A percentile compares a stretch with the other conserved stretches of the same genome.
Conservation (phyloP, 2,329 filamentous ascomycete species). For the Microcyclospora tardicrescens region DNA sequence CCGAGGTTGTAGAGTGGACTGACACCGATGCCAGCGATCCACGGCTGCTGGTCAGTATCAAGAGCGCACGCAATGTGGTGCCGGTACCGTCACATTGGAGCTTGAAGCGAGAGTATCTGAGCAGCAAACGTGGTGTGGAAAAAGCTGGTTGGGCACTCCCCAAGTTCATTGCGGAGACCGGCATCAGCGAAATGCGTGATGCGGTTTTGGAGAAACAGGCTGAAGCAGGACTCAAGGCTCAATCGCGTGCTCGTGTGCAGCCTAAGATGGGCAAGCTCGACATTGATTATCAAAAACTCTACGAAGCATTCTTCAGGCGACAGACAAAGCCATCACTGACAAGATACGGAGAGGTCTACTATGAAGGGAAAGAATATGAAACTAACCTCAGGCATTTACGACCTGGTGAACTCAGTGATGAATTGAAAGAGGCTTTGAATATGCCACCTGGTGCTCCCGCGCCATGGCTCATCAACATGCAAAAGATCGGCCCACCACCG, state of each 20-base stretch:
- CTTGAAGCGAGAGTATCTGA: slow-evolving; percentile 90
- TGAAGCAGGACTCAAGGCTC: slow-evolving; percentile 82
- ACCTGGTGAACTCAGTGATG: slow-evolving; percentile 79
- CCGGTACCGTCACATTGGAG: slow-evolving; percentile 92
- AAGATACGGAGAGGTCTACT: slow-evolving; percentile 96
- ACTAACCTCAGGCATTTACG: slow-evolving; percentile 84
- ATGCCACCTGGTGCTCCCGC: slow-evolving; percentile 88
- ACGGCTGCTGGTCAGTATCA: slow-evolving; percentile 80
- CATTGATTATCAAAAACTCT: slow-evolving; percentile 96
- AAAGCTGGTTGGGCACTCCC: slow-evolving; percentile 87
- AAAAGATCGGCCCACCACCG: slow-evolving; percentile 82
- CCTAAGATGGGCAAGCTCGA: slow-evolving; percentile 96
- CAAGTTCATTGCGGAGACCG: slow-evolving; percentile 94
- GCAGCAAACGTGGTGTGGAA: slow-evolving; percentile 91
- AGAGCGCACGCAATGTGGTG: slow-evolving; percentile 86
- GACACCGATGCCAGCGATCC: slow-evolving; percentile 87
- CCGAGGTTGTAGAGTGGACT: slow-evolving; percentile 95
- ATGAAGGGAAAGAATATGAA: slow-evolving; percentile 96
- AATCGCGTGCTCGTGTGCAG: slow-evolving; percentile 83
- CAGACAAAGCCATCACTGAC: slow-evolving; percentile 93
- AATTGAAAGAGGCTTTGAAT: slow-evolving; percentile 80
- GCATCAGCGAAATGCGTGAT: slow-evolving; percentile 95
- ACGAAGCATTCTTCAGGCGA: slow-evolving; percentile 96
- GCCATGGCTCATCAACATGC: slow-evolving; percentile 95
- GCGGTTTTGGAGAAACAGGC: slow-evolving; percentile 93